A percentile compares a stretch with the other conserved stretches of the same genome.
phyloP scores from a whole-genome alignment of 2,329 filamentous ascomycete genomes.

The Aspergillus aculeatinus region DNA sequence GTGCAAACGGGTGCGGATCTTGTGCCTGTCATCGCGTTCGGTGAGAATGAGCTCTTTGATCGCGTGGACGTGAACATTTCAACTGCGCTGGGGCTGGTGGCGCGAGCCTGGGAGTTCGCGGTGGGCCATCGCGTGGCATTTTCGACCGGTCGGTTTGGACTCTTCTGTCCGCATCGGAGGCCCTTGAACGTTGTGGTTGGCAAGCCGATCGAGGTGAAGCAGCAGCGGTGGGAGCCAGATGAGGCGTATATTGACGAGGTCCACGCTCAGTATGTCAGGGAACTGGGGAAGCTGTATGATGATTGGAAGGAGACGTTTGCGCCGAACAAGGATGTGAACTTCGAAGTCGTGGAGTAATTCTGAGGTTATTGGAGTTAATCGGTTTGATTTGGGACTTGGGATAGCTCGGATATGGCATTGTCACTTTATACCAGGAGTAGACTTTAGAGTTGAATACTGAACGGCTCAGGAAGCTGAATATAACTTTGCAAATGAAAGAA shows the following conservation, averaged over 20 bases:
- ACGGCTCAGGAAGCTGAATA: no score
- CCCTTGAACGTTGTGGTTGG: conserved; percentile 84
- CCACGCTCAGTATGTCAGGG: conserved; percentile 69
- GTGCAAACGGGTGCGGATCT: conserved; percentile 79
- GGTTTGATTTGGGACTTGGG: background rate
- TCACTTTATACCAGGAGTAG: no score
- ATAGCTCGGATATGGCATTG: no score
- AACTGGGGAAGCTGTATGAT: conserved; percentile 27
- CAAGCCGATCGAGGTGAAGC: conserved; percentile 65
- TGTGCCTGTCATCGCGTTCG: conserved; percentile 79
- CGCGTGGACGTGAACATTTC: conserved; percentile 66
- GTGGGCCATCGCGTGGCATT: conserved; percentile 78
- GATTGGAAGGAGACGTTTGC: conserved; percentile 34
- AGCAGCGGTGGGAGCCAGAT: conserved; percentile 56
- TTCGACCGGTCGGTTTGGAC: conserved; percentile 76
- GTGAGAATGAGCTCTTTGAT: conserved; percentile 86
- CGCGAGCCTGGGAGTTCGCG: conserved; percentile 58
- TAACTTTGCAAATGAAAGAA: no score
- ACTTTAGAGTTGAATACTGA: no score
- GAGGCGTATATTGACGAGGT: conserved; percentile 70
- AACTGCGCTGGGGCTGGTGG: conserved; percentile 66
- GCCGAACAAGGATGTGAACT: conserved; percentile 23
- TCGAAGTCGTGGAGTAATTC: conserved; percentile 26
- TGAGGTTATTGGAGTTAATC: background rate
- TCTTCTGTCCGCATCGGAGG: conserved; percentile 74